Conservation (phyloP, 306 rosid species). For the Gastrolobium bilobum region DNA sequence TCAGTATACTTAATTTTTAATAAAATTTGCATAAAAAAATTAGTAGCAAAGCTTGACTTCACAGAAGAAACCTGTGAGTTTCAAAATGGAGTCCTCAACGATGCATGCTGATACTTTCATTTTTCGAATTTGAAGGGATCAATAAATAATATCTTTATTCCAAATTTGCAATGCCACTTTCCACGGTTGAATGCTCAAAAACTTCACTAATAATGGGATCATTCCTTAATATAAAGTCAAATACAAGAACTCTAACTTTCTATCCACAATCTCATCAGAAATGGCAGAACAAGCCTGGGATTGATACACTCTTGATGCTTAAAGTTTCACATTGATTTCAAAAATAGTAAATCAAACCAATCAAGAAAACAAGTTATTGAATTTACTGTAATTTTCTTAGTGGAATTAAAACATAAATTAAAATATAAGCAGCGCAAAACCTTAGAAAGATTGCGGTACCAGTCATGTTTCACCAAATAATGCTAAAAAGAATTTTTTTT, state of each 20-base stretch:
- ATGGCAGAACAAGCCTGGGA: slow-evolving; percentile 37
- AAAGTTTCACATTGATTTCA: slow-evolving; percentile 4
- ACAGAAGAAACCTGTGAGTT: neutral
- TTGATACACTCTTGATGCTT: slow-evolving; percentile 29
- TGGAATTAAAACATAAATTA: slow-evolving; percentile 21
- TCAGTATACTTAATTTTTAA: slow-evolving; percentile 23
- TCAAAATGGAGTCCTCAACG: slow-evolving; percentile 26
- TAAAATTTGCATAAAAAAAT: slow-evolving; percentile 21
- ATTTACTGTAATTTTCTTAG: neutral
- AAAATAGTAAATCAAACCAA: neutral
- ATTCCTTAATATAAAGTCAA: slow-evolving; percentile 9
- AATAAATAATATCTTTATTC: neutral
- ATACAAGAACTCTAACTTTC: neutral
- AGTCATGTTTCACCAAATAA: slow-evolving; percentile 39
- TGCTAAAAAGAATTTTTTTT: neutral
- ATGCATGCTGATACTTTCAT: slow-evolving; percentile 26
- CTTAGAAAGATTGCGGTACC: slow-evolving; percentile 9
- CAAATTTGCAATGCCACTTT: neutral
- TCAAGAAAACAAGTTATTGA: slow-evolving; percentile 2
- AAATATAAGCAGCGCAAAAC: slow-evolving; percentile 25
- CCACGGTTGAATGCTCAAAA: slow-evolving; percentile 2
- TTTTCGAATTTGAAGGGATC: slow-evolving; percentile 5
- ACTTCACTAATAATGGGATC: slow-evolving; percentile 7
- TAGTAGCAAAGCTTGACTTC: neutral
- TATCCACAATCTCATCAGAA: slow-evolving; percentile 29